Percentiles rank a stretch among this genome's conserved stretches.
Evolutionary conservation across 768 basidiomycete species (phyloP).

Genomic region (Leccinum incarnatum): DNA sequence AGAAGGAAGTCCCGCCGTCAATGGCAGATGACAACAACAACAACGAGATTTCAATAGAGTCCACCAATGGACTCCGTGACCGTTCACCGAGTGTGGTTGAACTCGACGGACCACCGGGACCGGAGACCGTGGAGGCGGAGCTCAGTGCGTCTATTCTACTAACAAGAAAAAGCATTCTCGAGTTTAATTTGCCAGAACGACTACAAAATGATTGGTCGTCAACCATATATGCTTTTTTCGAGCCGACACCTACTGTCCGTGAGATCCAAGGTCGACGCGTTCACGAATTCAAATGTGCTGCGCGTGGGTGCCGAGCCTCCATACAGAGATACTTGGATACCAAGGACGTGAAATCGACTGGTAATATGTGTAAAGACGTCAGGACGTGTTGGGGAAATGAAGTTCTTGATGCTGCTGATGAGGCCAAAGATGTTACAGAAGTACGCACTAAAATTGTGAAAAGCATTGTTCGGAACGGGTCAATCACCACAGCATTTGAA

Average conservation of each 20-base stretch:
- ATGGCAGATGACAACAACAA: too few species aligned
- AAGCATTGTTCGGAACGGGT: not conserved
- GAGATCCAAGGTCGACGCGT: not conserved
- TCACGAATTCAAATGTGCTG: not conserved
- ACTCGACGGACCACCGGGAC: too few species aligned
- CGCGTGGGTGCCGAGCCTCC: not conserved
- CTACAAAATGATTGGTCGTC: slow-evolving; percentile 29
- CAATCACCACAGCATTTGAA: not conserved
- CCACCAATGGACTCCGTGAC: too few species aligned
- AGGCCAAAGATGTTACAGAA: not conserved
- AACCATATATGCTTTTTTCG: slow-evolving; percentile 37
- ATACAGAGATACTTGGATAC: not conserved
- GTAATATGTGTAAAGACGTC: not conserved
- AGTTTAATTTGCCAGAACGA: not conserved
- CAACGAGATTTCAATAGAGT: too few species aligned
- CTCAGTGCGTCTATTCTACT: too few species aligned
- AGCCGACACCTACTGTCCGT: slow-evolving; percentile 18
- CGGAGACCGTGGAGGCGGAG: too few species aligned
- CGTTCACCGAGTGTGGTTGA: too few species aligned
- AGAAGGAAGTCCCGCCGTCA: too few species aligned
- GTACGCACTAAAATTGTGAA: not conserved
- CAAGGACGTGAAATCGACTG: not conserved
- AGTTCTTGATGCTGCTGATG: not conserved
- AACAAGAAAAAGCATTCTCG: too few species aligned
- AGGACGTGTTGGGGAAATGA: not conserved